phyloP scores from a whole-genome alignment of 352 stramenopile species.

The Aphanomyces cochlioides region DNA sequence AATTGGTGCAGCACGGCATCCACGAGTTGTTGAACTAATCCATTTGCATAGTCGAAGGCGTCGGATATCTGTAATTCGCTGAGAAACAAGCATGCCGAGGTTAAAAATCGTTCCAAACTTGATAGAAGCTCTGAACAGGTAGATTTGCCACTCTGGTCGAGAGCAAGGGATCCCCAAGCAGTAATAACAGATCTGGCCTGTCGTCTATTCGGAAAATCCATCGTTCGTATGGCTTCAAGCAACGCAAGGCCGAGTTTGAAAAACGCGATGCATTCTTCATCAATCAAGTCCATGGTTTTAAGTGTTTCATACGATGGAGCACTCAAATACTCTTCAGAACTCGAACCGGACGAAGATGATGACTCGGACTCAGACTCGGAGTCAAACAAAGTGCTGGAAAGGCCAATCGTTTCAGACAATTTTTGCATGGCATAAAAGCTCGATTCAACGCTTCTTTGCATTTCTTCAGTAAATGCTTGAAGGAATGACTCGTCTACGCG shows the following conservation, averaged over 20 bases:
- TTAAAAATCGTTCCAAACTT: neutral
- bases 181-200: neutral
- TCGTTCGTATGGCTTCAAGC: neutral
- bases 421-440: neutral
- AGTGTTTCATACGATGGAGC: neutral
- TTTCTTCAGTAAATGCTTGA: slow-evolving; percentile 5
- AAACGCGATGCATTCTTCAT: slow-evolving; percentile 1
- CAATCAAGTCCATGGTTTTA: neutral
- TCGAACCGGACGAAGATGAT: neutral
- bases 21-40: neutral
- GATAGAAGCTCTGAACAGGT: neutral
- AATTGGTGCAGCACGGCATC: neutral
- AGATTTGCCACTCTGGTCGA: neutral
- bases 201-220: neutral
- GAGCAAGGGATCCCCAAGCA: slow-evolving; percentile 6
- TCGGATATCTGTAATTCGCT: neutral
- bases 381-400: neutral
- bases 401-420: slow-evolving; percentile 1
- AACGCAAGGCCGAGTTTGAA: slow-evolving; percentile 1
- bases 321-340: neutral
- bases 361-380: neutral
- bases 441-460: neutral
- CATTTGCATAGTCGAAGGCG: neutral
- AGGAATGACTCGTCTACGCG: neutral
- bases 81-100: neutral